A percentile compares a stretch with the other conserved stretches of the same genome.
phyloP scores from a whole-genome alignment of 345 rosid genomes.

The Brassica cretica region DNA sequence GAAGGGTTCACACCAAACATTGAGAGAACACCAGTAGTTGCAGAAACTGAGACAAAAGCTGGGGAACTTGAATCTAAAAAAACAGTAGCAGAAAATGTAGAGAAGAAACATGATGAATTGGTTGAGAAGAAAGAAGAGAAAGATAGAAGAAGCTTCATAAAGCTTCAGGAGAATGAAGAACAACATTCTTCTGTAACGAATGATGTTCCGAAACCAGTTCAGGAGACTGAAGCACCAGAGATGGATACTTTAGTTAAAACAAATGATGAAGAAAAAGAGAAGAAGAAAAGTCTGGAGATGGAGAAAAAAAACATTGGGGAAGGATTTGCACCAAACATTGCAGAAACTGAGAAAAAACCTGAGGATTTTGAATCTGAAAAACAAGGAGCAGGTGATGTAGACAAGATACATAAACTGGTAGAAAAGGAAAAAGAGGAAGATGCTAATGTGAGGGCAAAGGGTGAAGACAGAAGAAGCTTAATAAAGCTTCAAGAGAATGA shows the following conservation, averaged over 20 bases:
- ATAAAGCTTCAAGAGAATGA: constrained; percentile 9
- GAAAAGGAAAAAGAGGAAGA: constrained; percentile 11
- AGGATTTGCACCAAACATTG: constrained; percentile 7
- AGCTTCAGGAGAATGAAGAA: constrained; percentile 10
- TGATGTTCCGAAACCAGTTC: background rate
- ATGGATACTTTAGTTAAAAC: background rate
- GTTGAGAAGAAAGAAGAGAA: constrained; percentile 14
- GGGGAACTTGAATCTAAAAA: background rate
- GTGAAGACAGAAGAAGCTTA: constrained; percentile 11
- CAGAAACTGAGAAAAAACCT: constrained; percentile 20
- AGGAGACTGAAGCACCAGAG: constrained; percentile 12
- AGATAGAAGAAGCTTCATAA: background rate
- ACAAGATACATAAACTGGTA: constrained; percentile 1
- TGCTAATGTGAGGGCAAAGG: background rate
- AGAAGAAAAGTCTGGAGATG: background rate
- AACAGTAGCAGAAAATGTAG: background rate
- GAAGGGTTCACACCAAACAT: constrained; percentile 18
- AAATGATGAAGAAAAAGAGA: background rate
- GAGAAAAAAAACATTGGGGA: background rate
- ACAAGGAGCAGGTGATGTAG: background rate
- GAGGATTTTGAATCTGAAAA: constrained; percentile 8
- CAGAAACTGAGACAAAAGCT: constrained; percentile 17
- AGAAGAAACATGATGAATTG: background rate
- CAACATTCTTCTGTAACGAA: background rate
- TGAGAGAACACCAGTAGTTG: background rate